Percentiles rank a stretch among this genome's conserved stretches.
These are phyloP conservation scores for Hypoxylon sp. DNA, from an alignment of 2,329 filamentous ascomycete genomes.

Conservation along the genomic window DNA sequence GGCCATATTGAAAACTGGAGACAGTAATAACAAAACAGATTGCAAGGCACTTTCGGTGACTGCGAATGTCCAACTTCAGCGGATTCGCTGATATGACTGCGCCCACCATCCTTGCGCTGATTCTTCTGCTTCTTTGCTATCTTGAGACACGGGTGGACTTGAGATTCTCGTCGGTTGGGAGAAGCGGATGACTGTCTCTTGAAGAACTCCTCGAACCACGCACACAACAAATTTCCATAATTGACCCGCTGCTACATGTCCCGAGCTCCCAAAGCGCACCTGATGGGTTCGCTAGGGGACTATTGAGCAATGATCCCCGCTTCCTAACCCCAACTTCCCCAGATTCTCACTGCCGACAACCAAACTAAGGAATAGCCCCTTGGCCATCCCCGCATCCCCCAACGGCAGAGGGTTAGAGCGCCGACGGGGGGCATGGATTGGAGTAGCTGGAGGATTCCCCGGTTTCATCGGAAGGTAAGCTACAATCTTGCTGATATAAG, in stretches of 20 bases:
- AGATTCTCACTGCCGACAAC: slow-evolving; percentile 32
- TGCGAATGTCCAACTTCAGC: slow-evolving; percentile 51
- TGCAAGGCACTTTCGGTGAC: slow-evolving; percentile 51
- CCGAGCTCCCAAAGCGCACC: slow-evolving; percentile 1
- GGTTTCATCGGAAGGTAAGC: slow-evolving; percentile 28
- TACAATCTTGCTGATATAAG: slow-evolving; percentile 30
- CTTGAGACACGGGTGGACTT: slow-evolving; percentile 1
- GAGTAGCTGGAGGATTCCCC: slow-evolving; percentile 12
- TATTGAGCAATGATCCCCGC: slow-evolving; percentile 26
- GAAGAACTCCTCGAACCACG: slow-evolving; percentile 7
- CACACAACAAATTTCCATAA: neutral
- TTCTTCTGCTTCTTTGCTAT: slow-evolving; percentile 8
- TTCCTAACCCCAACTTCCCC: slow-evolving; percentile 32
- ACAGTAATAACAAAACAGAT: slow-evolving; percentile 54
- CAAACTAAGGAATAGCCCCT: slow-evolving; percentile 27
- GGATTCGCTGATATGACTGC: slow-evolving; percentile 52
- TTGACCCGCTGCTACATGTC: slow-evolving; percentile 13
- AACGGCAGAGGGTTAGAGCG: slow-evolving; percentile 26
- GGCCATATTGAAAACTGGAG: slow-evolving; percentile 55
- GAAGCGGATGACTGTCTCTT: slow-evolving; percentile 1
- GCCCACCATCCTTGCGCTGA: slow-evolving; percentile 27
- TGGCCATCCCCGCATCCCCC: slow-evolving; percentile 28
- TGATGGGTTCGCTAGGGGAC: slow-evolving; percentile 1
- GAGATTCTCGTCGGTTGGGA: slow-evolving; percentile 8
- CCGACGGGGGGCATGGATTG: slow-evolving; percentile 10